Evolutionary conservation across 768 basidiomycete species (phyloP), one percentile per base, ranked within the genome.

Genomic region (Lentinus tigrinus): DNA sequence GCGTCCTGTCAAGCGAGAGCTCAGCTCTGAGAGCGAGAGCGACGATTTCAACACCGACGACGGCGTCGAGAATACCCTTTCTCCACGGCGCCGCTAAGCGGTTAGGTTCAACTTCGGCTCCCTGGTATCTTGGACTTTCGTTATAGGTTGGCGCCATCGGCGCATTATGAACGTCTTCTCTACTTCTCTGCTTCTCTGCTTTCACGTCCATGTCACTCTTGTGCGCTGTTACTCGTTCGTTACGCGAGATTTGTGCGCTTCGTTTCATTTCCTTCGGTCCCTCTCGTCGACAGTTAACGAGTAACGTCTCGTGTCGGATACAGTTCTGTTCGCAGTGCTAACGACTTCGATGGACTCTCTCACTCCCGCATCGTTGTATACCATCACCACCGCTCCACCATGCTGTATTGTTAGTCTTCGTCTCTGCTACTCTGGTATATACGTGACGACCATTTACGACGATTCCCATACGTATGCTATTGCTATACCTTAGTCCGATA

Each of bases 1-100:
- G 47, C 74, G 76, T 13, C 58, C 80, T 49, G 81, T 86, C 68
- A 80, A 85, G 65, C 74, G 81, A 40, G 78, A 88, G 54, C 73
- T 84, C 62, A 85, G 88, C 68, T 79, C 78, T 7, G 89, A 90
- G 75, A 85, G 86, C 67, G 89, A 91, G 63, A 81, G 79, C 19
- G 73, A 82, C 56, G 76, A 72, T 28, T 76, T 63, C 63, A 54
- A 63, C 46, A 64, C 60, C 16, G 65, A 67, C 54, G 64, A 62
- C 52, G 62, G 63, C 50, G 60, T 63, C 60, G 60, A 61, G n/a
- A 46, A 61, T 61, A 57, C 60, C 60, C 60, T 49, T 46, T 48
- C 65, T 23, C 56, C 31, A 5, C 61, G 64, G 34, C 60, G 60
- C 39, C 54, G 63, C 27, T 67, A 52, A 66, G 56, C 40, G 46